Base-by-base conservation (phyloP, 2,329 filamentous ascomycete genomes). In the Aspergillus niger region DNA sequence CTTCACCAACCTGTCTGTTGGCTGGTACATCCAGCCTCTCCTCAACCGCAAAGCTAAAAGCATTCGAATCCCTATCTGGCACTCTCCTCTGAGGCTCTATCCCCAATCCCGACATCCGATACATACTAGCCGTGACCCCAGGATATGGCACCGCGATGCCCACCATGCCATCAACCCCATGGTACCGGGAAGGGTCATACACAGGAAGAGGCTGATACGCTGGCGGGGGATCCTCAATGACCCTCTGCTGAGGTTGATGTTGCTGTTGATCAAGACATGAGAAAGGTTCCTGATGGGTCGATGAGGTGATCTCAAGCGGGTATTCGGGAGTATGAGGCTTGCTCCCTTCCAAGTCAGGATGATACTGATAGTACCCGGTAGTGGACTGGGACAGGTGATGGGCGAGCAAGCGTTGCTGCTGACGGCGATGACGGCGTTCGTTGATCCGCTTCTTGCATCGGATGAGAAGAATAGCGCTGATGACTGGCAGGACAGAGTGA, bases 161-260 rank as follows among this genome's bases (percentile, higher is more conserved):
- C 17, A 58, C 30, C 17, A 55, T 38, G 11, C 22, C 48, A 47
- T 57, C 56, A 22, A 63, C 58, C 22, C 58, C 49, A 10, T 49
- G 62, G 55, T 76, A 77, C 39, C 64, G 67, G 15, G 74, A 76
- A 1, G 74, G 74, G 49, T 77, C 71, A 59, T 77, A 77, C 22
- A 67, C 64, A 26, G 74, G 70, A 13, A 75, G 41, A 44, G 68
- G 49, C 24, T 68, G 68, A 51, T 75, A 73, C 50, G 65, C 58
- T 1, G 71, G 72, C 4, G 72, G 70, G n/a, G 68, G 68, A 30
- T 59, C 61, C 20, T 59, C 59, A 38, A 55, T 5, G 56, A 52
- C 36, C 30, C 24, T 67, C 64, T 41, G 47, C 47, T 32, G 30
- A 36, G 53, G 39, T 22, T 10, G 17, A 63, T 41, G 26, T n/a